Conservation (phyloP, 1,139 yeast genomes). For the Diutina sp. region DNA sequence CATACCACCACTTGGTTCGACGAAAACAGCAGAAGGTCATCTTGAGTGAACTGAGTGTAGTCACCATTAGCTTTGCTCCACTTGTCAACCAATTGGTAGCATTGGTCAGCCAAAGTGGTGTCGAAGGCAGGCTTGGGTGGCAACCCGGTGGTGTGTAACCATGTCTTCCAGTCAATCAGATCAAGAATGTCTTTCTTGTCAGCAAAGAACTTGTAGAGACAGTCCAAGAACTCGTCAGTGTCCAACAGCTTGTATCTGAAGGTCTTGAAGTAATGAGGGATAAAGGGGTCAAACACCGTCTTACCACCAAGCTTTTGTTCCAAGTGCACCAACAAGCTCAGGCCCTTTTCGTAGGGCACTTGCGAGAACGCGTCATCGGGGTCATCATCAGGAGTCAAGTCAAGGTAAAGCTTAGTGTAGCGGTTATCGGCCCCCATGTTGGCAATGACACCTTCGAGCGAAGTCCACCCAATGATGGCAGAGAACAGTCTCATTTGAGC, state of each 20-base stretch:
- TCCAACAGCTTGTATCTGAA: constrained; percentile 20
- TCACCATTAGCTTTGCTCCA: constrained; percentile 11
- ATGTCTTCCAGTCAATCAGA: constrained; percentile 14
- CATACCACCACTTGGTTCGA: not conserved
- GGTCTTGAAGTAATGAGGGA: constrained; percentile 18
- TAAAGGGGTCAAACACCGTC: constrained; percentile 17
- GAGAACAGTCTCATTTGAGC: constrained; percentile 20
- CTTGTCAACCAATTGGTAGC: constrained; percentile 14
- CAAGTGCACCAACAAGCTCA: constrained; percentile 18
- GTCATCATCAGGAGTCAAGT: constrained; percentile 13
- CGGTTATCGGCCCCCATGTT: constrained; percentile 9
- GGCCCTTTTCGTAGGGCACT: constrained; percentile 26
- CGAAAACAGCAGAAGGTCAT: not conserved
- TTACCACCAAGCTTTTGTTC: constrained; percentile 17
- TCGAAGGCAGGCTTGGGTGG: constrained; percentile 20
- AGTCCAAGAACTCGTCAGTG: constrained; percentile 17
- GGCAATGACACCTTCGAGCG: constrained; percentile 13
- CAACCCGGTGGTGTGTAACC: constrained; percentile 19
- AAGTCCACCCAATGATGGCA: constrained; percentile 19
- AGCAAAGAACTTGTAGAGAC: constrained; percentile 16
- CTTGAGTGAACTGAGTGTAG: constrained; percentile 1
- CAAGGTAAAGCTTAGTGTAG: constrained; percentile 14
- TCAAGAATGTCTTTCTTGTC: constrained; percentile 11
- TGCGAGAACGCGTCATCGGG: constrained; percentile 25
- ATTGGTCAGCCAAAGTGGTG: constrained; percentile 19